Conservation (phyloP, 1,284 basidiomycete genomes). For the Irpex sp. region DNA sequence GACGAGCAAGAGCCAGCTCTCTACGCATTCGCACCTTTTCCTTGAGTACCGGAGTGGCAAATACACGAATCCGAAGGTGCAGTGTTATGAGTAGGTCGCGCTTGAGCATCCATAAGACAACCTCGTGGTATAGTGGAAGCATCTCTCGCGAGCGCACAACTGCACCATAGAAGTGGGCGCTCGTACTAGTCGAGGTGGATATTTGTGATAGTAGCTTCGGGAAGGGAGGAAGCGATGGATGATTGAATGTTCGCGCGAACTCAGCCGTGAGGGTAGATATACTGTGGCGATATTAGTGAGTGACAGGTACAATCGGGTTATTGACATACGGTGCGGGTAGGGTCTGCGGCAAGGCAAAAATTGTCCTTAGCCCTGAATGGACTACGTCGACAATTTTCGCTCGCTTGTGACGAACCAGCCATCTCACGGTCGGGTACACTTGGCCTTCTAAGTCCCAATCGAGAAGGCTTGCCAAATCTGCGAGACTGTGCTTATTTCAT, state of each 20-base stretch:
- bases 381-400: slow-evolving; percentile 89
- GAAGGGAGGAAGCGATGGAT: slow-evolving; percentile 64
- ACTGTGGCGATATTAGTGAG: slow-evolving; percentile 30
- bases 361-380: slow-evolving; percentile 76
- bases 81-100: slow-evolving; percentile 83
- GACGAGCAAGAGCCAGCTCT: slow-evolving; percentile 39
- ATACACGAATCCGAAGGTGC: slow-evolving; percentile 82
- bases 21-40: slow-evolving; percentile 48
- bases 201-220: slow-evolving; percentile 71
- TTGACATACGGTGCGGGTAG: slow-evolving; percentile 61
- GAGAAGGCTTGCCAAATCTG: slow-evolving; percentile 81
- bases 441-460: slow-evolving; percentile 87
- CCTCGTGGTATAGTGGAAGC: slow-evolving; percentile 72
- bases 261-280: slow-evolving; percentile 56
- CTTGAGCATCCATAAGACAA: slow-evolving; percentile 91
- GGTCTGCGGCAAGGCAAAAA: slow-evolving; percentile 74
- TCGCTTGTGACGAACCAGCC: slow-evolving; percentile 86
- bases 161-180: slow-evolving; percentile 74
- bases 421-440: slow-evolving; percentile 84
- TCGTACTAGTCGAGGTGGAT: slow-evolving; percentile 62
- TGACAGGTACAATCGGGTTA: neutral
- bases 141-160: slow-evolving; percentile 67
- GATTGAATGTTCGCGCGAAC: slow-evolving; percentile 69
- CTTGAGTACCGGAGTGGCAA: slow-evolving; percentile 80
- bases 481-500: slow-evolving; percentile 47